Percentiles rank a stretch among this genome's conserved stretches.
phyloP scores from a whole-genome alignment of 2,329 filamentous ascomycete species.

The Aspergillus arachidicola region DNA sequence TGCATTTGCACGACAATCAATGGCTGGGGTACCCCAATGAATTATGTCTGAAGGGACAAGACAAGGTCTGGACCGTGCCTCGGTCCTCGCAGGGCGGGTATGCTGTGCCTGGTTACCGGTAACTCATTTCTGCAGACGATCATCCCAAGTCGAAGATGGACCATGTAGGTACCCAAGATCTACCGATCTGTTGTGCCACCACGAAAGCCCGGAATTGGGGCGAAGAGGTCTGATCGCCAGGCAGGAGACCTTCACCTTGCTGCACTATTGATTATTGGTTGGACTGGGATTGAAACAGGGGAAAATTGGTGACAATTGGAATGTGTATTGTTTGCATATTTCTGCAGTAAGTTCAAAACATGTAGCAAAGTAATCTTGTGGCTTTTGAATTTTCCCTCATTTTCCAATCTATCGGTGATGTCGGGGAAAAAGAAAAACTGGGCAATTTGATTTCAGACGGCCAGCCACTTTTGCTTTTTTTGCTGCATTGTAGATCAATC shows the following conservation, averaged over 20 bases:
- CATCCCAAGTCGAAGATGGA: neutral
- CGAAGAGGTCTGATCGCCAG: slow-evolving; percentile 8
- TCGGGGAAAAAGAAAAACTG: neutral
- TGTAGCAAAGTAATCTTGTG: slow-evolving; percentile 9
- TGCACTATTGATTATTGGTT: slow-evolving; percentile 8
- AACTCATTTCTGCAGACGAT: neutral
- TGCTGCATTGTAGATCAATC: slow-evolving; percentile 4
- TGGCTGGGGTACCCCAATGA: neutral
- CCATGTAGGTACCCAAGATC: neutral
- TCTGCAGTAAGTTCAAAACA: slow-evolving; percentile 5
- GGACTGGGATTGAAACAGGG: slow-evolving; percentile 4
- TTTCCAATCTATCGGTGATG: neutral
- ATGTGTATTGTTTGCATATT: slow-evolving; percentile 5
- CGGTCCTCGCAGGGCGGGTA: slow-evolving; percentile 5
- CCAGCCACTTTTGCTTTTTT: neutral
- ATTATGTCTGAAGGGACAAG: neutral
- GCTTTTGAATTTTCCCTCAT: neutral
- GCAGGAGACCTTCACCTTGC: slow-evolving; percentile 2
- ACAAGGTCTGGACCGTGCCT: slow-evolving; percentile 4
- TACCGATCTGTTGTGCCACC: slow-evolving; percentile 6
- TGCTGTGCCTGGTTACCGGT: neutral
- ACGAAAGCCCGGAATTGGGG: slow-evolving; percentile 1
- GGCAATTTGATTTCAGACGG: neutral
- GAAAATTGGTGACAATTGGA: neutral
- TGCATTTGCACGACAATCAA: slow-evolving; percentile 1